These are phyloP conservation scores for Boletus sensibilis DNA, from an alignment of 768 basidiomycete genomes.

Conservation along the genomic window DNA sequence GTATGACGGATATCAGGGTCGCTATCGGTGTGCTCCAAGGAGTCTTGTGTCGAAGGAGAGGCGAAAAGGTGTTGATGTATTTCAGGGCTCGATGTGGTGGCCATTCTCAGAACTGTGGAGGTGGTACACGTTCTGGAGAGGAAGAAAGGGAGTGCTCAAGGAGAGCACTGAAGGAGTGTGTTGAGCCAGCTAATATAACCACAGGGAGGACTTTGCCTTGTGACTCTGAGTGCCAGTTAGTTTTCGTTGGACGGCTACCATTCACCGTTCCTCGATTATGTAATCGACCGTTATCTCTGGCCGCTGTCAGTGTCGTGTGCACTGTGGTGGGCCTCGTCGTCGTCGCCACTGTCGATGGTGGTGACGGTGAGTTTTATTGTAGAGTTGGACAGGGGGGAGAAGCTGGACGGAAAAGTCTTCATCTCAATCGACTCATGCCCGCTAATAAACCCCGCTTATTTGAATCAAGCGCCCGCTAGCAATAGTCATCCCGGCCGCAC, in stretches of 20 bases:
- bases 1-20: constrained; percentile 4
- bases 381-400: not conserved
- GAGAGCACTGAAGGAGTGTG: not conserved
- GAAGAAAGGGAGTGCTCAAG: not conserved
- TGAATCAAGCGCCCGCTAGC: not conserved
- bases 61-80: constrained; percentile 44
- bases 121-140: constrained; percentile 3
- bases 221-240: not conserved
- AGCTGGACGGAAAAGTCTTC: not conserved
- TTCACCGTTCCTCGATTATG: constrained; percentile 12
- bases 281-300: not conserved
- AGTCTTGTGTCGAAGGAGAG: not conserved
- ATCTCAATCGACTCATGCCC: not conserved
- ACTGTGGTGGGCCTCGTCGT: not conserved
- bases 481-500: not conserved
- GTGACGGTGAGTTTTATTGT: not conserved
- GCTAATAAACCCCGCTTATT: not conserved
- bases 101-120: constrained; percentile 17
- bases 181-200: constrained; percentile 3
- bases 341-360: not conserved
- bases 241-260: constrained; percentile 5
- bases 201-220: not conserved
- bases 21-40: constrained; percentile 5
- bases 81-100: constrained; percentile 52
- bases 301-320: not conserved